A percentile compares a stretch with the other conserved stretches of the same genome.
Conservation (phyloP, 1,139 yeast species). For the Hansenula lynferdii region DNA sequence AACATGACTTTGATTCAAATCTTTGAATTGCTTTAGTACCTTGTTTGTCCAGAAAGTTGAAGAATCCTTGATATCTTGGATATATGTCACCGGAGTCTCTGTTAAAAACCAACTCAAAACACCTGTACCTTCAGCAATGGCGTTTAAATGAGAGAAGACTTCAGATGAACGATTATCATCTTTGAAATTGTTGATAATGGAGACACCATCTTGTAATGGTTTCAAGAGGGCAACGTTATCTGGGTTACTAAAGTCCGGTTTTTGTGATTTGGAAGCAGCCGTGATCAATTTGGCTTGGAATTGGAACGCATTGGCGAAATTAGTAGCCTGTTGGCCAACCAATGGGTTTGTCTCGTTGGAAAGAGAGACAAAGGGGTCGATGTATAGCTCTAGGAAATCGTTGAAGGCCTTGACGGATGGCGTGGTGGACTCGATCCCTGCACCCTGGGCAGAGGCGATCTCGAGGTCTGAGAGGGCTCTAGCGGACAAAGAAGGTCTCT, state of each 20-base stretch:
- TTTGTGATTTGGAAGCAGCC: constrained; percentile 55
- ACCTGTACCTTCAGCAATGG: constrained; percentile 86
- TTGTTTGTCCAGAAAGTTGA: constrained; percentile 94
- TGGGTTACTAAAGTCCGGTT: constrained; percentile 57
- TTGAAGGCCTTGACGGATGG: constrained; percentile 51
- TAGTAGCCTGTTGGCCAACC: constrained; percentile 56
- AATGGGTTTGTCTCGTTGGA: constrained; percentile 60
- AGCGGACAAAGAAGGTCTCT: constrained; percentile 1
- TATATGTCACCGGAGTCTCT: constrained; percentile 59
- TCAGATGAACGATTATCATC: constrained; percentile 70
- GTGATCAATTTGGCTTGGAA: constrained; percentile 52
- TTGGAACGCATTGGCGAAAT: constrained; percentile 53
- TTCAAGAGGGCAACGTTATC: constrained; percentile 51
- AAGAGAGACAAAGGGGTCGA: constrained; percentile 55
- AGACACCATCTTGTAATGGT: constrained; percentile 65
- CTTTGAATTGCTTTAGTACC: constrained; percentile 78
- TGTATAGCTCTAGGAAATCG: constrained; percentile 42
- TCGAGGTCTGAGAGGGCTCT: constrained; percentile 13
- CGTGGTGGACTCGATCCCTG: constrained; percentile 29
- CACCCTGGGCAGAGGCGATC: constrained; percentile 17
- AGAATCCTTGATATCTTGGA: constrained; percentile 84
- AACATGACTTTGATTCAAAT: constrained; percentile 57
- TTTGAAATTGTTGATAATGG: constrained; percentile 55
- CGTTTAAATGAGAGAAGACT: constrained; percentile 65
- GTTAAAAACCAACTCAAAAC: constrained; percentile 88